These are phyloP conservation scores for Boletales sp. DNA, from an alignment of 768 basidiomycete species.

Conservation along the genomic window DNA sequence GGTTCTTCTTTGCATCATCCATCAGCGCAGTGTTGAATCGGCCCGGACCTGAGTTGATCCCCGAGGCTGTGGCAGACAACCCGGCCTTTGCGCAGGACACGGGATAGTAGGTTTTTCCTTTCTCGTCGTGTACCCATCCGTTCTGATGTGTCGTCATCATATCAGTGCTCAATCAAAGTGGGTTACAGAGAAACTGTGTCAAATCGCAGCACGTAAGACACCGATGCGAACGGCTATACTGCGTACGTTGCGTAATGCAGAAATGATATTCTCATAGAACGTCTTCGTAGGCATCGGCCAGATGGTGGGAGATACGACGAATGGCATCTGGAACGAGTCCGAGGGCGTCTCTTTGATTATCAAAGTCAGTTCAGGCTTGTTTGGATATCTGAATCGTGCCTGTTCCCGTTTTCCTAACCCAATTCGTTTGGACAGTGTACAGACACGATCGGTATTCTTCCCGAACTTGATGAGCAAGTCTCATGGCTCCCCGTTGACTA, in stretches of 20 bases:
- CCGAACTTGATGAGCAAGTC: slow-evolving; percentile 28
- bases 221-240: slow-evolving; percentile 18
- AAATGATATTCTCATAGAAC: not conserved
- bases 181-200: slow-evolving; percentile 51
- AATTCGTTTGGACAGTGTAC: slow-evolving; percentile 26
- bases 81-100: slow-evolving; percentile 30
- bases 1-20: slow-evolving; percentile 52
- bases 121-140: too few relatives aligned
- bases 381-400: too few relatives aligned
- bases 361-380: slow-evolving; percentile 20
- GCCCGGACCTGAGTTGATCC: slow-evolving; percentile 15
- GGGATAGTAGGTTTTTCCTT: slow-evolving; percentile 25
- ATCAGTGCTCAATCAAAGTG: slow-evolving; percentile 39
- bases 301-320: slow-evolving; percentile 47
- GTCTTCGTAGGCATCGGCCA: slow-evolving; percentile 43
- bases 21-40: slow-evolving; percentile 32
- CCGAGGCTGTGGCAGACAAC: slow-evolving; percentile 21
- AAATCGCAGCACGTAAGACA: slow-evolving; percentile 35
- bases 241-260: slow-evolving; percentile 7
- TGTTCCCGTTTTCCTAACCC: too few relatives aligned
- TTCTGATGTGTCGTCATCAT: too few relatives aligned
- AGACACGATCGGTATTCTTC: slow-evolving; percentile 37
- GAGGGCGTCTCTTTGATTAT: slow-evolving; percentile 32
- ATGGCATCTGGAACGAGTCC: slow-evolving; percentile 54
- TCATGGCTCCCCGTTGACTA: slow-evolving; percentile 54